Conservation (phyloP, 1,139 yeast genomes). For the Meyerozyma athensensis region DNA sequence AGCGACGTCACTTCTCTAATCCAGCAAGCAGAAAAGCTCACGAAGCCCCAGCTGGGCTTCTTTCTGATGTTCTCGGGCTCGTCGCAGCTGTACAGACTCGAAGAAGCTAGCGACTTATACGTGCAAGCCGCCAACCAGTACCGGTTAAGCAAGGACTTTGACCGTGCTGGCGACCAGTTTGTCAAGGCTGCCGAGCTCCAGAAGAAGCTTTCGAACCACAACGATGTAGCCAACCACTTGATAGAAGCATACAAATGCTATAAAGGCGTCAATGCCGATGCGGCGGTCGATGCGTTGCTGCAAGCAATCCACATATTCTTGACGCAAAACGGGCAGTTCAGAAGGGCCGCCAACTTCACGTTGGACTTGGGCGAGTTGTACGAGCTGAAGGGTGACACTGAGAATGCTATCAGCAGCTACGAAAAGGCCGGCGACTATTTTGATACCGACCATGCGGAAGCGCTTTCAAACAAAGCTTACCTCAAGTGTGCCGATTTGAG, state of each 20-base stretch:
- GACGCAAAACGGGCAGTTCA: conserved; percentile 86
- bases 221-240: conserved; percentile 87
- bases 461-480: conserved; percentile 82
- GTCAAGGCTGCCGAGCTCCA: conserved; percentile 83
- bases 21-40: conserved; percentile 41
- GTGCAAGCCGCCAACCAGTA: conserved; percentile 88
- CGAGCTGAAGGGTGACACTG: conserved; percentile 64
- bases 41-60: conserved; percentile 67
- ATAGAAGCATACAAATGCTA: conserved; percentile 91
- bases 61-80: conserved; percentile 70
- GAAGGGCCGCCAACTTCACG: conserved; percentile 93
- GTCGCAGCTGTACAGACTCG: conserved; percentile 61
- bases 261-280: conserved; percentile 65
- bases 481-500: conserved; percentile 86
- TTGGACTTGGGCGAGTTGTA: conserved; percentile 85
- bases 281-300: conserved; percentile 73
- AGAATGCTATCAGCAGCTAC: conserved; percentile 70
- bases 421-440: conserved; percentile 97
- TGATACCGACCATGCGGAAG: conserved; percentile 88
- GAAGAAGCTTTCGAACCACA: conserved; percentile 68
- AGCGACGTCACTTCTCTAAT: conserved; percentile 39
- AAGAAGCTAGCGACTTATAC: conserved; percentile 89
- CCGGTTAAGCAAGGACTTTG: conserved; percentile 66
- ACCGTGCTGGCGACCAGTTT: conserved; percentile 77
- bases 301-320: conserved; percentile 75